Base-by-base conservation (phyloP, 2,329 filamentous ascomycete species). In the Cadophora luteo-olivacea region DNA sequence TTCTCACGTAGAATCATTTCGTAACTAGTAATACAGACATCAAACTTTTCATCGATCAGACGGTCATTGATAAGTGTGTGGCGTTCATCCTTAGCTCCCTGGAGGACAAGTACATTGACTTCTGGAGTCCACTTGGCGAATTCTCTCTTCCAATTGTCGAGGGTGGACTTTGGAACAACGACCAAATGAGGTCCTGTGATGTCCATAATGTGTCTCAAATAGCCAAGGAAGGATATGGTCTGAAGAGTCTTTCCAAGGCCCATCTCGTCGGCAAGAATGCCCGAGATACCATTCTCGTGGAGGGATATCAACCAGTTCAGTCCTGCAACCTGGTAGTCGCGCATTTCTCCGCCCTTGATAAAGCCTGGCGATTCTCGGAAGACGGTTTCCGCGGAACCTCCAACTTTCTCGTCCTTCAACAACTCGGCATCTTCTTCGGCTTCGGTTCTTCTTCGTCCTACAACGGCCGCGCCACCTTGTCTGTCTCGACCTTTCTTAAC, bases 1-100 rank as follows among this genome's bases (percentile, higher is more conserved):
- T 99, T 98, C 79, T 99, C 96, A 68, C 96, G 89, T 14, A 99
- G 85, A 69, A 99, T 94, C 95, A 99, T 98, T 80, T 99, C 96
- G 82, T 99, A 99, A 79, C 94, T 97, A 16, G 96, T 99, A 78
- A 99, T 92, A 82, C 95, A 97, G 22, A 98, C 95, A 76, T 99
- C 96, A 75, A 99, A 99, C 73, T 97, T 93, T 79, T 97, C 94
- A 69, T 97, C 92, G 22, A 97, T 86, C n/a, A 99, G 85, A 4
- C 93, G 92, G 19, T 97, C 93, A 72, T 93, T 93, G 80, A 99
- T 98, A 65, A 99, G 85, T 60, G 89, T 84, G 71, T 94, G 88
- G 55, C 96, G 92, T 81, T 97, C 94, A 9, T 99, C 96, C 80
- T 99, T 99, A 71, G 92, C 92, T 72, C 96, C 96, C 79, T 98